Evolutionary conservation across 2,329 filamentous ascomycete genomes (phyloP), one percentile per base, ranked within the genome.

Genomic region (Ascosphaera aggregata): DNA sequence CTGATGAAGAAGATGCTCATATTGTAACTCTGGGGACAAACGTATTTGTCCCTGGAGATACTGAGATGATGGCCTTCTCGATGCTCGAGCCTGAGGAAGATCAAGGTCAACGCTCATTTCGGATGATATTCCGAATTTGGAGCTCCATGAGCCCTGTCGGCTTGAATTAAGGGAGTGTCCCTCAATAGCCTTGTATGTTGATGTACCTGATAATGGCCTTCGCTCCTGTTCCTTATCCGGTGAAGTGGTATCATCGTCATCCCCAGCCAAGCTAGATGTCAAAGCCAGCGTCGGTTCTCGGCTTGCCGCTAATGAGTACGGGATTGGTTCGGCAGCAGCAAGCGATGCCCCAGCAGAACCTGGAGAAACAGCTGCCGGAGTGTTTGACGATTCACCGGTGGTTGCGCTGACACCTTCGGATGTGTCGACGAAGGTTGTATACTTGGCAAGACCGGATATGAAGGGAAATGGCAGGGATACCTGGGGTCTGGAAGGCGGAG

Each of bases 381-480:
- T 27, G 22, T 5, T 11, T 7, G 22, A 11, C 22, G 22, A 27
- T 5, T 27, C 22, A 27, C 22, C 11, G 5, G 22, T 27, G 22
- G 11, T 27, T 27, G 7, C 22, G 22, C 22, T 27, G 22, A 11
- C 22, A 11, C 22, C n/a, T n/a, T n/a, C 22, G 22, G 22, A 27
- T 5, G 22, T 27, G 11, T 27, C 22, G 11, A 27, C 22, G 22
- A 27, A 27, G 22, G 22, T 27, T 5, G 22, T 27, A 27, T 27
- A 27, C 22, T 27, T 27, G 22, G 22, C 22, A 11, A 7, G 22
- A 27, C 7, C 22, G 22, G 22, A 11, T 7, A 27, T 27, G 46
- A 48, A 50, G 51, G 48, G 48, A 48, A 45, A 44, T 46, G 46
- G 48, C 45, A 49, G 47, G 41, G 45, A 44, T n/a, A n/a, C n/a